phyloP scores from a whole-genome alignment of 768 basidiomycete species.

The Boletus rufocinnamomeus region DNA sequence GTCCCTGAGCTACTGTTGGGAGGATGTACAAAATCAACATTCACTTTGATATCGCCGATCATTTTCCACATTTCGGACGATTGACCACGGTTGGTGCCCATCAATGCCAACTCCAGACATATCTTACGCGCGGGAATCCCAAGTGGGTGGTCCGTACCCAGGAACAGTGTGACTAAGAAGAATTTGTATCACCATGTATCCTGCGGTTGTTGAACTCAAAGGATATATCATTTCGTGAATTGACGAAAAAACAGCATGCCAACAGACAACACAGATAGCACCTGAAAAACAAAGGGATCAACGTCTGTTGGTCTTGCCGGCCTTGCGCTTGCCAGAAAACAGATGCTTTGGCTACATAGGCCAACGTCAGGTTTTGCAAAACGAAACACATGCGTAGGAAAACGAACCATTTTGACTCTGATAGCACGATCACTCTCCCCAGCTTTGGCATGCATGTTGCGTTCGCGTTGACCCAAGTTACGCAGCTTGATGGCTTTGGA shows the following conservation, averaged over 20 bases:
- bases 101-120: not conserved
- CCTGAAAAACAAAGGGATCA: constrained; percentile 34
- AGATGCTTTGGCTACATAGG: constrained; percentile 76
- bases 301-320: constrained; percentile 79
- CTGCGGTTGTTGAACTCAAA: not conserved
- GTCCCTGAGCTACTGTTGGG: not conserved
- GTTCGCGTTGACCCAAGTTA: constrained; percentile 82
- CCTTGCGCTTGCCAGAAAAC: constrained; percentile 82
- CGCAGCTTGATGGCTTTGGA: constrained; percentile 79
- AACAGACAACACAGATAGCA: constrained; percentile 5
- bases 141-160: not conserved
- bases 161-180: not conserved
- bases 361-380: constrained; percentile 5
- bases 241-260: constrained; percentile 2
- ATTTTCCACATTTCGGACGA: not conserved
- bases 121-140: not conserved
- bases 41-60: not conserved
- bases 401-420: constrained; percentile 75
- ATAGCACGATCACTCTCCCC: constrained; percentile 88
- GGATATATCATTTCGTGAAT: constrained; percentile 2
- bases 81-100: not conserved
- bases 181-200: not conserved
- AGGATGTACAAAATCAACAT: not conserved
- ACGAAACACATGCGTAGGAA: not conserved
- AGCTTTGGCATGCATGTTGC: constrained; percentile 87